Percentiles rank a stretch among this genome's conserved stretches.
These are phyloP conservation scores for sunflower (Helianthus annuus) DNA, from an alignment of 129 eudicot species.

Conservation along the genomic window DNA sequence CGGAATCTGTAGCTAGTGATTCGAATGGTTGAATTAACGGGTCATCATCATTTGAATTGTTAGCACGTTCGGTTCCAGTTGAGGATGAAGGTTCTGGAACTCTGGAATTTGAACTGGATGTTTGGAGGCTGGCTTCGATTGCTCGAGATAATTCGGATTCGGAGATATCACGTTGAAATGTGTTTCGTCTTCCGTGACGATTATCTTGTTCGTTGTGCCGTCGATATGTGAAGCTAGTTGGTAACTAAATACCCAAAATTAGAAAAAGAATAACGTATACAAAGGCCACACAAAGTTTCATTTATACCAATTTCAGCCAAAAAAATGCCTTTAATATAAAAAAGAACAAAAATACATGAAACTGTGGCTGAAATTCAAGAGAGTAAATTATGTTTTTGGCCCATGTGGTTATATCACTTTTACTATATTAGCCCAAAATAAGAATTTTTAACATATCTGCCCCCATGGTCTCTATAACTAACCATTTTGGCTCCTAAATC, in stretches of 20 bases:
- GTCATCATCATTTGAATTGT: constrained; percentile 31
- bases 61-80: constrained; percentile 19
- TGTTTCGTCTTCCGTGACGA: constrained; percentile 71
- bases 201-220: constrained; percentile 62
- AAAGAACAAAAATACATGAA: too few relatives aligned
- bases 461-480: too few relatives aligned
- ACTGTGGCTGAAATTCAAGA: too few relatives aligned
- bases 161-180: constrained; percentile 56
- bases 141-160: constrained; percentile 80
- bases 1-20: constrained; percentile 50
- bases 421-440: too few relatives aligned
- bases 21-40: constrained; percentile 56
- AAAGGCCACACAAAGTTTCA: not conserved
- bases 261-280: not conserved
- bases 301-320: constrained; percentile 4
- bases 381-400: too few relatives aligned
- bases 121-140: constrained; percentile 83
- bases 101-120: constrained; percentile 34
- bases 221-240: constrained; percentile 85
- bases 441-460: too few relatives aligned
- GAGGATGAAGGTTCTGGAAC: constrained; percentile 38
- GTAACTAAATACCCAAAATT: constrained; percentile 45
- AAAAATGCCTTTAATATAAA: not conserved
- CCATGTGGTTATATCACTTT: too few relatives aligned
- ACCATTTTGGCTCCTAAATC: too few relatives aligned